Conservation (phyloP, 305 asterid genomes). For the Rubia occidens region DNA sequence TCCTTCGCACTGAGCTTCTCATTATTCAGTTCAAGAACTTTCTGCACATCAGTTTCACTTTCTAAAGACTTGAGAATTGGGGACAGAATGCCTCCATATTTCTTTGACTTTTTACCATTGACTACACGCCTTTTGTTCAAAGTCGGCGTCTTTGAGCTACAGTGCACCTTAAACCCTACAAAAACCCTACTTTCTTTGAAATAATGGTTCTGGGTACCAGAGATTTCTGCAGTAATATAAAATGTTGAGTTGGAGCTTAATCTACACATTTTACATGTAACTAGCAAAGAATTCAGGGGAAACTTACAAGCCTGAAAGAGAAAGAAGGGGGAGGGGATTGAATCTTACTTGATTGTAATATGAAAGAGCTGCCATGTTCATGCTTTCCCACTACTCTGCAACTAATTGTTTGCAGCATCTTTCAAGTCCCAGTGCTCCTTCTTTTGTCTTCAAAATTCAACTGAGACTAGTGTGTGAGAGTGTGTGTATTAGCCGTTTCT, state of each 20-base stretch:
- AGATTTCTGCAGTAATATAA: slow-evolving; percentile 16
- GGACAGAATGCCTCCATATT: slow-evolving; percentile 65
- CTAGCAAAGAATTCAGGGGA: slow-evolving; percentile 9
- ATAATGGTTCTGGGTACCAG: slow-evolving; percentile 28
- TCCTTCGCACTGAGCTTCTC: slow-evolving; percentile 68
- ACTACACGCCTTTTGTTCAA: slow-evolving; percentile 29
- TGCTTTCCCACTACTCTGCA: slow-evolving; percentile 21
- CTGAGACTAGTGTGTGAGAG: background rate
- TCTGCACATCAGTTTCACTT: slow-evolving; percentile 47
- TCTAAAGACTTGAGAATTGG: slow-evolving; percentile 51
- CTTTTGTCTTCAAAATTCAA: background rate
- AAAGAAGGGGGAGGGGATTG: slow-evolving; percentile 29
- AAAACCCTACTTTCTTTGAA: slow-evolving; percentile 24
- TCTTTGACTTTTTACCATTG: slow-evolving; percentile 37
- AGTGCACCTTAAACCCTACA: slow-evolving; percentile 45
- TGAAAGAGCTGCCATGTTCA: slow-evolving; percentile 14
- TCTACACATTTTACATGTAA: slow-evolving; percentile 3
- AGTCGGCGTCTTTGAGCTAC: slow-evolving; percentile 36
- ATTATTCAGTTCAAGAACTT: slow-evolving; percentile 40
- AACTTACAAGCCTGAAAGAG: slow-evolving; percentile 32
- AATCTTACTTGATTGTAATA: slow-evolving; percentile 40
- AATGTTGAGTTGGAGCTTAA: slow-evolving; percentile 10
- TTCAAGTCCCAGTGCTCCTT: background rate
- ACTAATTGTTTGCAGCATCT: slow-evolving; percentile 24
- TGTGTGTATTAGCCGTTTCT: background rate